Percentiles rank a stretch among this genome's conserved stretches.
Evolutionary conservation across 129 eudicot species (phyloP).

Genomic region (Tagetes patula): DNA sequence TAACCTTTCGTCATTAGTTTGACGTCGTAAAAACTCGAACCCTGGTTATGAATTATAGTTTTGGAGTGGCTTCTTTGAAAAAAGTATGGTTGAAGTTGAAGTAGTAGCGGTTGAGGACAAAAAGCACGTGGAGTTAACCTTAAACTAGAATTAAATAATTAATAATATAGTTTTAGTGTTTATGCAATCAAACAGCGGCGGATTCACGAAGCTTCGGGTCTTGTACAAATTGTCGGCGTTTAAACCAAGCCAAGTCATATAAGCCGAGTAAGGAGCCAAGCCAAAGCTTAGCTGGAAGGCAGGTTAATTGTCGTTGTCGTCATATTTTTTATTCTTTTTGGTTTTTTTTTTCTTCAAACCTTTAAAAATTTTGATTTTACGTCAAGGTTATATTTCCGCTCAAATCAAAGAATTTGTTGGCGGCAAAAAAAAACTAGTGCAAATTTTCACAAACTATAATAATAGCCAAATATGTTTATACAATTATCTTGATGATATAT

Average conservation of each 20-base stretch:
- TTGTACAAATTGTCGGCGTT: slow-evolving; percentile 3
- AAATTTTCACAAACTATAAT: neutral
- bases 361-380: slow-evolving; percentile 6
- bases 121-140: slow-evolving; percentile 38
- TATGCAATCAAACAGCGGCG: slow-evolving; percentile 31
- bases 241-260: slow-evolving; percentile 24
- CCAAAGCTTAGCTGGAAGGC: slow-evolving; percentile 36
- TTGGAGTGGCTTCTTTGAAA: too few relatives aligned
- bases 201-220: slow-evolving; percentile 36
- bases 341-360: neutral
- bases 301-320: slow-evolving; percentile 21
- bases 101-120: slow-evolving; percentile 28
- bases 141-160: neutral
- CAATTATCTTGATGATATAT: too few relatives aligned
- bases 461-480: neutral
- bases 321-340: neutral
- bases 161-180: neutral
- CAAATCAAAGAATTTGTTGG: slow-evolving; percentile 17
- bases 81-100: neutral
- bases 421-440: slow-evolving; percentile 8
- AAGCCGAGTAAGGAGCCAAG: slow-evolving; percentile 17
- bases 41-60: too few relatives aligned
- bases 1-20: too few relatives aligned
- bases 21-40: too few relatives aligned
- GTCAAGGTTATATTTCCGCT: slow-evolving; percentile 14